Evolutionary conservation across 1,284 basidiomycete species (phyloP), one percentile per base, ranked within the genome.

Genomic region (Ustilago loliicola): DNA sequence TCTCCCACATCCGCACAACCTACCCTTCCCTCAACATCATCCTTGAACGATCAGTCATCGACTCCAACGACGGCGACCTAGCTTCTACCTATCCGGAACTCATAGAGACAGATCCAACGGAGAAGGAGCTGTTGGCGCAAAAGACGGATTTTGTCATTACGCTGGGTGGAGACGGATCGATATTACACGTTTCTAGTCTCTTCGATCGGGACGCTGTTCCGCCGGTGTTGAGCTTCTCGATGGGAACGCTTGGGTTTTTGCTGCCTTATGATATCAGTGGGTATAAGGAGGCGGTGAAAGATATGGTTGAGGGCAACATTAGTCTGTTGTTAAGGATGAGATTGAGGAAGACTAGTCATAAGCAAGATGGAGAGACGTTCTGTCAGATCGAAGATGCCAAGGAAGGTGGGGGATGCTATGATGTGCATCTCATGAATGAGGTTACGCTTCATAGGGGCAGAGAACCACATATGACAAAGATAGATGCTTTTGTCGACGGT

Each of bases 401-500:
- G 21, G 64, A 72, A n/a, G 72, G 62, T 5, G 72, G 72, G 1
- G 65, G 72, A 7, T 79, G 72, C 36, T 72, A 75, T 42, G 95
- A 93, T 74, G 94, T 94, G 91, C 95, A 98, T 87, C 94, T 97
- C 38, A 96, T 98, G 94, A 98, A 98, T 84, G 96, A 98, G 87
- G 91, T 98, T 62, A 92, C 94, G 11, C 88, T 98, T 25, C 96
- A 98, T 87, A 91, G 96, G 25, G 96, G 96, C 5, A 90, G 93
- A 29, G 93, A 93, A 78, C 93, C 95, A 1, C 96, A 98, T 83
- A 89, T 98, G 60, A 95, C 95, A 71, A 94, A 94, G 6, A 95
- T 98, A 66, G 95, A 98, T 84, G 93, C 95, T 10, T 97, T 90
- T 86, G 95, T 97, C n/a, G 94, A 98, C 82, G 94, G 93, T 0